Base-by-base conservation (phyloP, 2,329 filamentous ascomycete species). In the Sclerotinia nivalis region DNA sequence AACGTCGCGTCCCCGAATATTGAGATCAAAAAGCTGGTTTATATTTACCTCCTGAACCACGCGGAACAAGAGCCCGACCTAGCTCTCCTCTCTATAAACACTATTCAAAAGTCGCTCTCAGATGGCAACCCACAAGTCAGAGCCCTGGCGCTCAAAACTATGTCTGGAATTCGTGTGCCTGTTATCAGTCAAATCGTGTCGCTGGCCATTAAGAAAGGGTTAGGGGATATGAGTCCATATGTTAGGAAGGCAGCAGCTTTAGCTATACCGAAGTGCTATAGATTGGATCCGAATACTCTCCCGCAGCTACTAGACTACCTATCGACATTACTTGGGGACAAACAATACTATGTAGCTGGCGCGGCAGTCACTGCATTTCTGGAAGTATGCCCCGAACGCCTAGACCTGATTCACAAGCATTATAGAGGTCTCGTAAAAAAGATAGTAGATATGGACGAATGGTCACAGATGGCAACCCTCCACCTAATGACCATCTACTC, bases 391-490 rank as follows among this genome's bases (percentile, higher is more conserved):
- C 94, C 96, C 0, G 91, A 96, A 22, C 85, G 91, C 68, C 86
- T 97, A 73, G 94, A 97, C 78, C 82, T 99, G 71, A 89, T 99
- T 74, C 96, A 99, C 80, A 89, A 91, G 74, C 91, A 97, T 78
- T 99, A 98, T 81, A 88, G 93, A 65, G 85, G 87, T 49, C 83
- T 99, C 72, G 89, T 97, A 72, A 92, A 89, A 79, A 97, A 97
- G 83, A 83, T 98, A 66, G 93, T 97, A 34, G 96, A 99, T 78
- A 99, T 99, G 96, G 96, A 99, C 77, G 96, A 99, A 81, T 99
- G 96, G 96, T 92, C 93, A 55, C 96, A 99, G 81, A 80, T 98
- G 68, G 91, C 93, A 2, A 92, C 92, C 3, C 78, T 99, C 75
- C 87, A 89, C 52, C 83, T 99, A 73, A 90, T 98, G 88, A 90